phyloP scores from a whole-genome alignment of 2,329 filamentous ascomycete species.

The Lasiodiplodia theobromae region DNA sequence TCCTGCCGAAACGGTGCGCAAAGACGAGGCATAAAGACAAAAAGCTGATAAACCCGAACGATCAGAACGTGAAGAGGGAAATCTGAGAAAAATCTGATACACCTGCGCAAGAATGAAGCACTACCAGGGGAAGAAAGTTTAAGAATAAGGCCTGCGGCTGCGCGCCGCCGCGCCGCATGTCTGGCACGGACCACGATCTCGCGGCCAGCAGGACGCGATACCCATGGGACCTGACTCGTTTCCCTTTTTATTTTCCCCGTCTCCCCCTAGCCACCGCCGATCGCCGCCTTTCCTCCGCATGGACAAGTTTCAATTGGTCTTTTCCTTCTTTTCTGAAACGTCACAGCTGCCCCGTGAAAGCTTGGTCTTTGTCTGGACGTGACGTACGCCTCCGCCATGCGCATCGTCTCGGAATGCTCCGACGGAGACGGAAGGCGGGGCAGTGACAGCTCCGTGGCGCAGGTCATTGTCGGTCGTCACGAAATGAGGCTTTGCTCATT shows the following conservation, averaged over 20 bases:
- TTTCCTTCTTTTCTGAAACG: conserved; percentile 16
- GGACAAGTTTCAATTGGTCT: neutral
- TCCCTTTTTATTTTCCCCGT: neutral
- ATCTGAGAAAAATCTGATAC: neutral
- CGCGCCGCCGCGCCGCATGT: conserved; percentile 1
- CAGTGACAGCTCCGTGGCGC: neutral
- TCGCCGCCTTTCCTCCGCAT: neutral
- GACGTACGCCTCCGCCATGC: conserved; percentile 4
- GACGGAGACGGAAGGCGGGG: neutral
- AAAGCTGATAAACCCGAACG: neutral
- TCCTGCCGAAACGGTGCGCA: conserved; percentile 1
- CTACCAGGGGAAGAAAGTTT: too few species aligned
- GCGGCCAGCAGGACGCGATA: neutral
- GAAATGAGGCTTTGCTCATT: conserved; percentile 8
- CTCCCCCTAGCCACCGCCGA: neutral
- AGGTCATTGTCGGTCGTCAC: neutral
- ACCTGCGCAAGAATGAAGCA: neutral
- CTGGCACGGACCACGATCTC: conserved; percentile 2
- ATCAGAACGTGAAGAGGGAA: neutral
- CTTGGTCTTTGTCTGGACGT: conserved; percentile 2
- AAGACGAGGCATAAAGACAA: neutral
- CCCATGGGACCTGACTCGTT: conserved; percentile 6
- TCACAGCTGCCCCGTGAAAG: conserved; percentile 14
- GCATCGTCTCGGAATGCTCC: conserved; percentile 5
- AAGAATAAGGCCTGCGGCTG: neutral